Evolutionary conservation across 257 asterid genomes (phyloP).

Genomic region (Avicennia marina): DNA sequence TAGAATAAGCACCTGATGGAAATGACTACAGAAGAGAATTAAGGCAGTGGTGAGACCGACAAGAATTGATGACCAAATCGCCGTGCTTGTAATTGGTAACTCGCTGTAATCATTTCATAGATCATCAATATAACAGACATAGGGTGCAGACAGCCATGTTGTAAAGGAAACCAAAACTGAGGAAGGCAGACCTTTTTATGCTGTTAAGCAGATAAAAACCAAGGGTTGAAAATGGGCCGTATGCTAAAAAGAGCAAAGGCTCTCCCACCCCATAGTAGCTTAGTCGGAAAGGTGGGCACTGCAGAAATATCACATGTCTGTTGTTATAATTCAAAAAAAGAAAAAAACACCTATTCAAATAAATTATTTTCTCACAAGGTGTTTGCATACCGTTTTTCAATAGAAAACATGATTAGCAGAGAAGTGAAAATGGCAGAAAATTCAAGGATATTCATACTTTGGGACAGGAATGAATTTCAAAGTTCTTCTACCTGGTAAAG

Average conservation of each 20-base stretch:
- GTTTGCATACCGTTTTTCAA: too few species aligned
- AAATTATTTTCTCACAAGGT: too few species aligned
- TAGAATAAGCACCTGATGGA: conserved; percentile 44
- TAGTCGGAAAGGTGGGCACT: conserved; percentile 57
- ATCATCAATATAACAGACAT: background rate
- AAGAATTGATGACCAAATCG: conserved; percentile 46
- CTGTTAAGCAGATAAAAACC: conserved; percentile 38
- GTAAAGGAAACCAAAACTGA: background rate
- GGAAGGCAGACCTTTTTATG: conserved; percentile 18
- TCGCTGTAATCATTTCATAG: conserved; percentile 24
- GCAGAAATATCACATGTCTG: conserved; percentile 8
- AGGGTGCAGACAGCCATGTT: too few species aligned
- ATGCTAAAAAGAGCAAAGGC: conserved; percentile 21
- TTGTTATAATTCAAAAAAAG: background rate
- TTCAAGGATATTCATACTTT: too few species aligned
- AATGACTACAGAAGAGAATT: conserved; percentile 68
- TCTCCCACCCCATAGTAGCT: conserved; percentile 30
- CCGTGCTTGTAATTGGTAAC: conserved; percentile 37
- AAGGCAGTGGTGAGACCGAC: conserved; percentile 58
- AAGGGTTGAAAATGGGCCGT: conserved; percentile 25
- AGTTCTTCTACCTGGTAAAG: conserved; percentile 47
- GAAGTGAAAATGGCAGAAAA: too few species aligned
- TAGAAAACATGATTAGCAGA: too few species aligned
- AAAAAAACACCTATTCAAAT: too few species aligned
- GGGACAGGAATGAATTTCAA: too few species aligned